These are phyloP conservation scores for Epichloe amarillans DNA, from an alignment of 2,329 filamentous ascomycete genomes.

Conservation along the genomic window DNA sequence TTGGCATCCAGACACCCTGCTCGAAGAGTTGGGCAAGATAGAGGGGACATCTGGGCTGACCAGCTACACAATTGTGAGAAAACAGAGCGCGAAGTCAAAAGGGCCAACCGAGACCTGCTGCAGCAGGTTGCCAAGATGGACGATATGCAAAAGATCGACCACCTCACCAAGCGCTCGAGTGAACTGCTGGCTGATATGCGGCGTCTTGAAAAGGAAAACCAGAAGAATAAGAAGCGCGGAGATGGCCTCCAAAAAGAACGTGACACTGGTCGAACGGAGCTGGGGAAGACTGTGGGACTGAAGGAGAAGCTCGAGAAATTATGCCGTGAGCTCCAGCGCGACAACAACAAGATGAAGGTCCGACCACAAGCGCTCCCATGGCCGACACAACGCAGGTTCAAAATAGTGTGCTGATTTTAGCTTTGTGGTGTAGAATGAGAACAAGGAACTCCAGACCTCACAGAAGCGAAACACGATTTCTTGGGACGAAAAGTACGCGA, in stretches of 20 bases:
- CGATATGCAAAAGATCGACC: slow-evolving; percentile 81
- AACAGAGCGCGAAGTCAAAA: slow-evolving; percentile 82
- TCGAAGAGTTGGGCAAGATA: neutral
- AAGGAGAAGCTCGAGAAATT: slow-evolving; percentile 97
- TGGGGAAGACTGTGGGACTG: slow-evolving; percentile 78
- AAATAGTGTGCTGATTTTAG: slow-evolving; percentile 12
- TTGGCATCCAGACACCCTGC: neutral
- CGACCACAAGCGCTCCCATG: slow-evolving; percentile 11
- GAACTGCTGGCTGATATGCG: slow-evolving; percentile 93
- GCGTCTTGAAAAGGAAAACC: slow-evolving; percentile 81
- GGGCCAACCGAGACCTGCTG: slow-evolving; percentile 81
- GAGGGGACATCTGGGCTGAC: neutral
- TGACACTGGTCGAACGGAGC: slow-evolving; percentile 73
- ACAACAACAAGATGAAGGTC: slow-evolving; percentile 98
- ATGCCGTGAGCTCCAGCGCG: slow-evolving; percentile 83
- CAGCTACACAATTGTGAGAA: neutral
- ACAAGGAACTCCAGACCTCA: slow-evolving; percentile 77
- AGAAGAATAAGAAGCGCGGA: slow-evolving; percentile 89
- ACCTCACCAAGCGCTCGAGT: slow-evolving; percentile 79
- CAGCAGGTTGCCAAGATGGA: slow-evolving; percentile 85
- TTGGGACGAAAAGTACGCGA: slow-evolving; percentile 74
- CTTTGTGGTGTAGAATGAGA: slow-evolving; percentile 54
- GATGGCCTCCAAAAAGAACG: slow-evolving; percentile 95
- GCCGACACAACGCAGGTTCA: neutral
- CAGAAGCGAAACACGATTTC: slow-evolving; percentile 72